A percentile compares a stretch with the other conserved stretches of the same genome.
phyloP scores from a whole-genome alignment of 768 basidiomycete species.

The Boletus subcaerulescens region DNA sequence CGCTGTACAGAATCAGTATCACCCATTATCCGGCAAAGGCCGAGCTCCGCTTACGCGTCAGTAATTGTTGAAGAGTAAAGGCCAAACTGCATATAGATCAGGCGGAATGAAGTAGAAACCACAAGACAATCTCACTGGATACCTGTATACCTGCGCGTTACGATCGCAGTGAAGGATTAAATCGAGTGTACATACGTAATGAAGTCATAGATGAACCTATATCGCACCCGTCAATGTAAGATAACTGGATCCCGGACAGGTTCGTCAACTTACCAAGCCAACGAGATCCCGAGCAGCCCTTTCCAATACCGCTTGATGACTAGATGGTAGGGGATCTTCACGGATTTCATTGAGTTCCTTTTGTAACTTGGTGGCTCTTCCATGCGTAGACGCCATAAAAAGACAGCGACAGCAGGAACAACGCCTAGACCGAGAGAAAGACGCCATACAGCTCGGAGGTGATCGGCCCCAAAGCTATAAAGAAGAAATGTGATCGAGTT shows the following conservation, averaged over 20 bases:
- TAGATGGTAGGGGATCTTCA: conserved; percentile 71
- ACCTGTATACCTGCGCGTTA: conserved; percentile 35
- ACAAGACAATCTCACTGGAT: conserved; percentile 51
- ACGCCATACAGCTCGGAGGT: conserved; percentile 86
- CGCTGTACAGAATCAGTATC: conserved; percentile 34
- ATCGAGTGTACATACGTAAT: conserved; percentile 52
- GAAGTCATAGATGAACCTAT: conserved; percentile 76
- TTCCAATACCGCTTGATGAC: conserved; percentile 79
- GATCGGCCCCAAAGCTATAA: conserved; percentile 67
- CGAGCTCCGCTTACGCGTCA: conserved; percentile 43
- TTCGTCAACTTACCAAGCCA: conserved; percentile 56
- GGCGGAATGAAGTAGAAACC: background rate
- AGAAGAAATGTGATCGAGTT: background rate
- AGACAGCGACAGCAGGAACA: conserved; percentile 76
- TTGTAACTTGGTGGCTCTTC: conserved; percentile 72
- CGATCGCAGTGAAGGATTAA: background rate
- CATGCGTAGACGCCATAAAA: conserved; percentile 86
- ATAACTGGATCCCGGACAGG: background rate
- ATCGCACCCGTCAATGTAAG: conserved; percentile 1
- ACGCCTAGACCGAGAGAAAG: conserved; percentile 81
- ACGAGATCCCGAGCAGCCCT: conserved; percentile 67
- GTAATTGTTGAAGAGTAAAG: conserved; percentile 79
- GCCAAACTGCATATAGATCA: conserved; percentile 52
- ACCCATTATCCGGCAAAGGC: background rate
- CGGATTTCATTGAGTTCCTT: conserved; percentile 75